Evolutionary conservation across 2,329 filamentous ascomycete genomes (phyloP).

Genomic region (Macrophomina tecta): DNA sequence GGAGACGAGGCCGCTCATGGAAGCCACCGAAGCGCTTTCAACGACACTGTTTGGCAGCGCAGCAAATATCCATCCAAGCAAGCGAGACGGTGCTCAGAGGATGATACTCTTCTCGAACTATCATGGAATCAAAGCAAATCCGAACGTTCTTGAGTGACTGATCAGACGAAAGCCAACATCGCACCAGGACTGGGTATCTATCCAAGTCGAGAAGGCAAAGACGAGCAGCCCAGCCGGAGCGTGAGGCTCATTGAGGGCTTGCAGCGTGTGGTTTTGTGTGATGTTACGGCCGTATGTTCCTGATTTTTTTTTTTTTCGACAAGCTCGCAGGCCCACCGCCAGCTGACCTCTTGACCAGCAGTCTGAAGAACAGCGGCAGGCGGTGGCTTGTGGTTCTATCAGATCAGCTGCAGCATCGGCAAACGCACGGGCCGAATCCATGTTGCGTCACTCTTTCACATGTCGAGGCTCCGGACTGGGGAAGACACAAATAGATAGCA

Average conservation of each 20-base stretch:
- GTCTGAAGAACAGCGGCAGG: neutral
- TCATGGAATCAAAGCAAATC: slow-evolving; percentile 30
- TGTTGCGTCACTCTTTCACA: slow-evolving; percentile 26
- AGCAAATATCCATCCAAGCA: slow-evolving; percentile 19
- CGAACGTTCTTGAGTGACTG: slow-evolving; percentile 32
- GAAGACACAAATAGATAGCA: slow-evolving; percentile 2
- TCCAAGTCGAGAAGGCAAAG: neutral
- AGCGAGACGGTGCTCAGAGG: slow-evolving; percentile 30
- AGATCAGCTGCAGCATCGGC: slow-evolving; percentile 7
- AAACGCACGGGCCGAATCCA: neutral
- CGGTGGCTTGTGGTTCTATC: neutral
- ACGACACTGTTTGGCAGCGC: slow-evolving; percentile 26
- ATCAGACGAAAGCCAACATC: slow-evolving; percentile 29
- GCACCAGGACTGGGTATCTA: slow-evolving; percentile 29
- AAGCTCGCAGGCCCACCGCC: neutral
- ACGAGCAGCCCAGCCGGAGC: neutral
- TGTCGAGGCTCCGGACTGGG: slow-evolving; percentile 21
- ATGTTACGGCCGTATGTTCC: neutral
- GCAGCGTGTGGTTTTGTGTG: neutral
- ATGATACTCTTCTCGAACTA: slow-evolving; percentile 34
- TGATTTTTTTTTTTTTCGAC: neutral
- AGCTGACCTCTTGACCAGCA: neutral
- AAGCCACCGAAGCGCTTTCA: slow-evolving; percentile 31
- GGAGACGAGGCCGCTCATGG: slow-evolving; percentile 31
- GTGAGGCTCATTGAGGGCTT: neutral